phyloP scores from a whole-genome alignment of 2,329 filamentous ascomycete genomes.

The Nectriaceae sp. region DNA sequence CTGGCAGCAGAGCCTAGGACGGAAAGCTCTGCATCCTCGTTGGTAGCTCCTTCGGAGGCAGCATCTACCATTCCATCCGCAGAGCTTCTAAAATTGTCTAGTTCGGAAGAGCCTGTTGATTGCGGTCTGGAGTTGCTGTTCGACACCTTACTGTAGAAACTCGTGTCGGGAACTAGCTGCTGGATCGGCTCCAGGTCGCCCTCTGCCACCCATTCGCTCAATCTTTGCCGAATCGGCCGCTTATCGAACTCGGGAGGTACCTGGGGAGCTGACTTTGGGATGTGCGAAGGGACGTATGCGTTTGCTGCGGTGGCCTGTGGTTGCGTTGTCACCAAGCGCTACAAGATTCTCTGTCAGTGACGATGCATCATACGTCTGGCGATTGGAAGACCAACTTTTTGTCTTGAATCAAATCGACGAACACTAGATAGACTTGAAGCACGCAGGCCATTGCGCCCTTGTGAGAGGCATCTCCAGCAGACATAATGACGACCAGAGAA shows the following conservation, averaged over 20 bases:
- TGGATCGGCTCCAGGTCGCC: constrained; percentile 3
- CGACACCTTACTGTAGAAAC: constrained; percentile 27
- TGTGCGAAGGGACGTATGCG: constrained; percentile 13
- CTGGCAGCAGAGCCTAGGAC: constrained; percentile 28
- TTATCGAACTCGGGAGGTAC: constrained; percentile 5
- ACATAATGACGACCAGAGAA: constrained; percentile 31
- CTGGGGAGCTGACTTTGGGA: constrained; percentile 16
- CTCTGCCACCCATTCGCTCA: constrained; percentile 21
- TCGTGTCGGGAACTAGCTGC: constrained; percentile 22
- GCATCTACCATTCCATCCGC: constrained; percentile 27
- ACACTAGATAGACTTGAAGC: constrained; percentile 3
- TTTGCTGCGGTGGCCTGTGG: neutral
- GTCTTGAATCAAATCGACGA: constrained; percentile 8
- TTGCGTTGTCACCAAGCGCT: constrained; percentile 16
- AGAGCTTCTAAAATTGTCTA: constrained; percentile 30
- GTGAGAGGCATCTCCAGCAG: constrained; percentile 35
- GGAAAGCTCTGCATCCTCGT: constrained; percentile 26
- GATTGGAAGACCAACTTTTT: constrained; percentile 15
- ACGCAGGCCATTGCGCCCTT: constrained; percentile 12
- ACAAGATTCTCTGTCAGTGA: constrained; percentile 3
- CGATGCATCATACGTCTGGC: neutral
- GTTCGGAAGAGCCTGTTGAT: constrained; percentile 33
- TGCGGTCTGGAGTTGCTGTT: constrained; percentile 37
- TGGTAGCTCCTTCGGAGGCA: constrained; percentile 27
- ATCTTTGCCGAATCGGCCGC: constrained; percentile 21